phyloP scores from a whole-genome alignment of 164 flowering plant species.

The Vitis riparia region DNA sequence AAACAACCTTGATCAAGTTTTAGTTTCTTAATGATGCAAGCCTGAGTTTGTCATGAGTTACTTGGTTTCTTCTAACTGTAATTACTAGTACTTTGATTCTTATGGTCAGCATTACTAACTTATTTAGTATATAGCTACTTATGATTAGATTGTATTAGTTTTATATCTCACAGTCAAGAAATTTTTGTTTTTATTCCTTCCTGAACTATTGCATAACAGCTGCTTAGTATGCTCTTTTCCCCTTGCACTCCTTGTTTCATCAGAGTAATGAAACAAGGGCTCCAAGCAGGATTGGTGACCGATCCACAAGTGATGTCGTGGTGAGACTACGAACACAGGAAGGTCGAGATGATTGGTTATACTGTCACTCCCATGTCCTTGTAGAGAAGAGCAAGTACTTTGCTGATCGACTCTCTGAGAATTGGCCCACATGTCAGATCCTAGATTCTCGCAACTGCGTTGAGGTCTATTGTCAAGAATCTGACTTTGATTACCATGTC shows the following conservation, averaged over 20 bases:
- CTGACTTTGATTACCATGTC: slow-evolving; percentile 69
- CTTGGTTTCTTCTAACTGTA: too few relatives aligned
- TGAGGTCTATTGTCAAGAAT: slow-evolving; percentile 78
- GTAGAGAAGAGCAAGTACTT: slow-evolving; percentile 68
- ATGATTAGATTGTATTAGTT: too few relatives aligned
- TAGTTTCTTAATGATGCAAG: too few relatives aligned
- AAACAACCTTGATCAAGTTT: too few relatives aligned
- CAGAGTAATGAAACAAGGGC: slow-evolving; percentile 23
- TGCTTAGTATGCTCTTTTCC: not conserved
- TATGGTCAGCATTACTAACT: too few relatives aligned
- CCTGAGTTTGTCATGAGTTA: too few relatives aligned
- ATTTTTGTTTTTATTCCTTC: not conserved
- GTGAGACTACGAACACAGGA: slow-evolving; percentile 82
- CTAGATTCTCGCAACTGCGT: slow-evolving; percentile 88
- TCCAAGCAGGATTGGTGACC: slow-evolving; percentile 51
- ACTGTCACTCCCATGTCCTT: slow-evolving; percentile 75
- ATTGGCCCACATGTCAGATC: slow-evolving; percentile 95
- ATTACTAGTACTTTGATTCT: too few relatives aligned
- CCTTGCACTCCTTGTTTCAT: not conserved
- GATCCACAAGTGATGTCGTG: slow-evolving; percentile 84
- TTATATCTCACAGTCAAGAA: too few relatives aligned
- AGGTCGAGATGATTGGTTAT: slow-evolving; percentile 82
- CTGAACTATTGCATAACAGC: not conserved
- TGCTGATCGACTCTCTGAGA: slow-evolving; percentile 88
- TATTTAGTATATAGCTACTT: too few relatives aligned